phyloP scores from a whole-genome alignment of 495 filamentous ascomycete genomes.

The Annulohypoxylon bovei region DNA sequence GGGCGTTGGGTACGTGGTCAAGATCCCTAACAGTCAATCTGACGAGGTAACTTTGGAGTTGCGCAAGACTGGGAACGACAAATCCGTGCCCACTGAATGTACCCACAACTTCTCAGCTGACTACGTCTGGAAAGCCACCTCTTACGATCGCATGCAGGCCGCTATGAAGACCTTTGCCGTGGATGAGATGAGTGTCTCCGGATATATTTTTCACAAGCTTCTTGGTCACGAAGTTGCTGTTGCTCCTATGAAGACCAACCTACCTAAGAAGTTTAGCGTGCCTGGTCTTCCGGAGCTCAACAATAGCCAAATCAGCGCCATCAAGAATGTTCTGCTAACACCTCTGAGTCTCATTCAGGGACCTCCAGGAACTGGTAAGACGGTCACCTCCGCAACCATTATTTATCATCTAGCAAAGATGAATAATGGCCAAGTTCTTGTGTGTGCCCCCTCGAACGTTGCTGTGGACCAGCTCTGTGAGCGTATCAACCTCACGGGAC shows the following conservation, averaged over 20 bases:
- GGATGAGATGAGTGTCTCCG: slow-evolving; percentile 97
- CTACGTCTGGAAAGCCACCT: slow-evolving; percentile 99
- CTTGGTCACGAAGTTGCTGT: slow-evolving; percentile 96
- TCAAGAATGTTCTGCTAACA: slow-evolving; percentile 93
- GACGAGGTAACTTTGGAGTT: slow-evolving; percentile 98
- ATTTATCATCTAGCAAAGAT: slow-evolving; percentile 97
- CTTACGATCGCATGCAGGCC: slow-evolving; percentile 98
- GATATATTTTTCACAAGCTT: slow-evolving; percentile 98
- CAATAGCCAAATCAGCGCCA: slow-evolving; percentile 93
- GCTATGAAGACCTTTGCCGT: slow-evolving; percentile 99
- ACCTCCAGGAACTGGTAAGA: slow-evolving; percentile 97
- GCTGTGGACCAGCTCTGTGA: slow-evolving; percentile 99
- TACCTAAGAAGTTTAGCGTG: slow-evolving; percentile 96
- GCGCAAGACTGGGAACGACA: slow-evolving; percentile 77
- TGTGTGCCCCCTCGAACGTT: slow-evolving; percentile 98
- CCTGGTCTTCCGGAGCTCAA: slow-evolving; percentile 97
- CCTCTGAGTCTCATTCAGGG: slow-evolving; percentile 97
- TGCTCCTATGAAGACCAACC: slow-evolving; percentile 94
- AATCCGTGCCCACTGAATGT: slow-evolving; percentile 95
- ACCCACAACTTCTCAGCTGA: slow-evolving; percentile 98
- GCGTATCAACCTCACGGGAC: slow-evolving; percentile 90
- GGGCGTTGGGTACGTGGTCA: slow-evolving; percentile 98
- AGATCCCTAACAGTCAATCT: slow-evolving; percentile 99
- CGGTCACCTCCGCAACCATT: slow-evolving; percentile 98
- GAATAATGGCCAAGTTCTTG: slow-evolving; percentile 92